Conservation (phyloP, 2,329 filamentous ascomycete genomes). For the Chrysoporthe cubensis region DNA sequence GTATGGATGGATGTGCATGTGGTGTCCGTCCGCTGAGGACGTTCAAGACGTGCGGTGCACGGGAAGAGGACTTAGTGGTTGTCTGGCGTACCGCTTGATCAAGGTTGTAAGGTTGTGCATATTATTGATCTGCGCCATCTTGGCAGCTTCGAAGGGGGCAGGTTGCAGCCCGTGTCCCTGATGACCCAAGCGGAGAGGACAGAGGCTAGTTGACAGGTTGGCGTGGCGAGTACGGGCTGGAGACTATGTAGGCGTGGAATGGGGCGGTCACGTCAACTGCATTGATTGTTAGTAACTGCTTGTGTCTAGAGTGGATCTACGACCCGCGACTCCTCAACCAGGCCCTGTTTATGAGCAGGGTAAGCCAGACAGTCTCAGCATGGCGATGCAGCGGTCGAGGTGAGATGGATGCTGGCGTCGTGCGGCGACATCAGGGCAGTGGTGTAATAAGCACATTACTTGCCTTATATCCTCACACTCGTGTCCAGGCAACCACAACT, state of each 20-base stretch:
- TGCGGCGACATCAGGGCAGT: not conserved
- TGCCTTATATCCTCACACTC: not conserved
- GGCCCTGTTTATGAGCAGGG: not conserved
- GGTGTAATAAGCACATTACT: not conserved
- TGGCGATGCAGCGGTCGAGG: not conserved
- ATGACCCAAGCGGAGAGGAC: constrained; percentile 11
- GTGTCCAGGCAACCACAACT: not conserved
- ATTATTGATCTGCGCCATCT: constrained; percentile 54
- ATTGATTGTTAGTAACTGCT: not conserved
- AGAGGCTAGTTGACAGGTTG: constrained; percentile 18
- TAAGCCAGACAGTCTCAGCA: not conserved
- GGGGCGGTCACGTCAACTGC: not conserved
- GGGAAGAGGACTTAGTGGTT: constrained; percentile 13
- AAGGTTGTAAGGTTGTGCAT: constrained; percentile 98
- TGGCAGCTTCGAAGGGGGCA: constrained; percentile 14
- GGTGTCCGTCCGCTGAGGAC: not conserved
- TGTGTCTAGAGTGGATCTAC: not conserved
- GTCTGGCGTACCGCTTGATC: constrained; percentile 82
- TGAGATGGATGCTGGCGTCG: not conserved
- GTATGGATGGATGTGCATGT: constrained; percentile 8
- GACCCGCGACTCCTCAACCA: not conserved
- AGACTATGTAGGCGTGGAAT: not conserved
- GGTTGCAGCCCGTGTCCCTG: constrained; percentile 23
- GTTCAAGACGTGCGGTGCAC: not conserved
- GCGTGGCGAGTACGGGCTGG: not conserved